A percentile compares a stretch with the other conserved stretches of the same genome.
Conservation (phyloP, 331 rosid genomes). For the Pyrus hybrid region DNA sequence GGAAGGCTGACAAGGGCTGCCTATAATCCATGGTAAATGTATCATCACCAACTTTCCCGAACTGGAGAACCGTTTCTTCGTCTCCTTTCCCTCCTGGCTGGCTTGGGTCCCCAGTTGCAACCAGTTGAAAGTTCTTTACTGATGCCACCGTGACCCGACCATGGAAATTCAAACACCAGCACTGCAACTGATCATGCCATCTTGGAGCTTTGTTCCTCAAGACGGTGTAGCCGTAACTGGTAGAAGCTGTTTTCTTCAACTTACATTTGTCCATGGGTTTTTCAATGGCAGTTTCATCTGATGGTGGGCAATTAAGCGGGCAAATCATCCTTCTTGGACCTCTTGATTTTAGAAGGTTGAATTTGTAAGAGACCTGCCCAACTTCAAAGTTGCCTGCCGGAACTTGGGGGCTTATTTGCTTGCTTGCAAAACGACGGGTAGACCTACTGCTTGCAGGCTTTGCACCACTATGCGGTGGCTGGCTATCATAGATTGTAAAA, state of each 20-base stretch:
- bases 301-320: slow-evolving; percentile 49
- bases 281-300: slow-evolving; percentile 31
- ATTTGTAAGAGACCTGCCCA: slow-evolving; percentile 83
- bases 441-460: slow-evolving; percentile 66
- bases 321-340: slow-evolving; percentile 97
- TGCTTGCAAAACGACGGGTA: slow-evolving; percentile 84
- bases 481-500: slow-evolving; percentile 86
- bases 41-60: slow-evolving; percentile 91
- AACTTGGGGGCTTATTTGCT: slow-evolving; percentile 95
- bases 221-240: slow-evolving; percentile 37
- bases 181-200: slow-evolving; percentile 95
- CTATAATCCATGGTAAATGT: slow-evolving; percentile 93
- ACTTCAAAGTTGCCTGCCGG: slow-evolving; percentile 89
- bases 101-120: slow-evolving; percentile 72
- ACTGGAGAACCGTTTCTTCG: slow-evolving; percentile 83
- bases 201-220: slow-evolving; percentile 97
- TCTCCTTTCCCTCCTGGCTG: slow-evolving; percentile 89
- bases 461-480: slow-evolving; percentile 85
- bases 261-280: slow-evolving; percentile 15
- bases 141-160: slow-evolving; percentile 96
- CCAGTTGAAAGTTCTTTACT: slow-evolving; percentile 93
- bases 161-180: slow-evolving; percentile 99
- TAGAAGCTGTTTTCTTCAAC: slow-evolving; percentile 25
- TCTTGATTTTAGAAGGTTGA: slow-evolving; percentile 90
- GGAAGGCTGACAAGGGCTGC: slow-evolving; percentile 91